These are phyloP conservation scores for Lepiota venenata DNA, from an alignment of 768 basidiomycete species.

Conservation along the genomic window DNA sequence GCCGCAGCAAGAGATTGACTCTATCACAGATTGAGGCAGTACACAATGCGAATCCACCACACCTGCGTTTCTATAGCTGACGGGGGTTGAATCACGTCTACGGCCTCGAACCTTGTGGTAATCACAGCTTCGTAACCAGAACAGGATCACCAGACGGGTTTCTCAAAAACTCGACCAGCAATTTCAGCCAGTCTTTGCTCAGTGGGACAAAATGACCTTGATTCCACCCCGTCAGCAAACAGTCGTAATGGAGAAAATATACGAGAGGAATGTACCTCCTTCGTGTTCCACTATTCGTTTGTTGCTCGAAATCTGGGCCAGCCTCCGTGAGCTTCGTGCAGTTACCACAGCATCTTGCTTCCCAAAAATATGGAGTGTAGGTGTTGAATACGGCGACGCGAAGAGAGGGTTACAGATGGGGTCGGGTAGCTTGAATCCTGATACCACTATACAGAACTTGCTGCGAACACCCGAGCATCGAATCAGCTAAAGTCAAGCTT, in stretches of 20 bases:
- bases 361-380: constrained; percentile 72
- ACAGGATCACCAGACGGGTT: constrained; percentile 32
- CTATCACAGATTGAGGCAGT: too few species aligned
- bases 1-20: too few species aligned
- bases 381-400: constrained; percentile 51
- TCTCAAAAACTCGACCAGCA: constrained; percentile 61
- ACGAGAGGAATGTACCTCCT: constrained; percentile 50
- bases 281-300: constrained; percentile 68
- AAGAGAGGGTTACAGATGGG: constrained; percentile 46
- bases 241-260: constrained; percentile 10
- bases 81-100: neutral
- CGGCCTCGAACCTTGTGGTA: too few species aligned
- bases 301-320: constrained; percentile 49
- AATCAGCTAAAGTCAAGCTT: neutral
- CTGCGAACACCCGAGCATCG: constrained; percentile 29
- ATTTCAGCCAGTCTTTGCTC: constrained; percentile 67
- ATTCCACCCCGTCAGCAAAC: neutral
- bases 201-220: constrained; percentile 80
- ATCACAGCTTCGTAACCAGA: neutral
- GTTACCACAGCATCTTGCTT: constrained; percentile 67
- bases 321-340: constrained; percentile 53
- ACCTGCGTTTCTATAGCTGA: too few species aligned
- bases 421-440: constrained; percentile 57
- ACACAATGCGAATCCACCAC: too few species aligned
- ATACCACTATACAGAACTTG: constrained; percentile 64